Percentiles rank a stretch among this genome's conserved stretches.
These are phyloP conservation scores for Porcisia deanei DNA, from an alignment of 208 protist species.

Conservation along the genomic window DNA sequence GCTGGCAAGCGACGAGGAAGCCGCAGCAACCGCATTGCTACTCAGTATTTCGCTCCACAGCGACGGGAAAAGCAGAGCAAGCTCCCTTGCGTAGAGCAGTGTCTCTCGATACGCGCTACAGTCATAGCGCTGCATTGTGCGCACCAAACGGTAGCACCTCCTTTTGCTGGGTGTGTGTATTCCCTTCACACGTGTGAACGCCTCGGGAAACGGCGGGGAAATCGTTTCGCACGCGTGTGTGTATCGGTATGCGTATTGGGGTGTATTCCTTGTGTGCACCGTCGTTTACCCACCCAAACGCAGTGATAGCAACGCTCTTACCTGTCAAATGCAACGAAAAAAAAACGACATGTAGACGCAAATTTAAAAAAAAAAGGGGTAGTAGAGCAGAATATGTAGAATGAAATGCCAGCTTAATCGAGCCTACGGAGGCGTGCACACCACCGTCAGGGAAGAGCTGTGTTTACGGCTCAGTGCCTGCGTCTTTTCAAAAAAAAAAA, in stretches of 20 bases:
- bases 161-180: neutral
- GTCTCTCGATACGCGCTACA: conserved; percentile 16
- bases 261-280: neutral
- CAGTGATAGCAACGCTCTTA: neutral
- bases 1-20: neutral
- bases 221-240: neutral
- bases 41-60: neutral
- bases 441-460: neutral
- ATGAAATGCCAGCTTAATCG: neutral
- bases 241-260: neutral
- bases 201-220: neutral
- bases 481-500: neutral
- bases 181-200: neutral
- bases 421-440: neutral
- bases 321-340: neutral
- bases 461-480: neutral
- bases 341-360: neutral
- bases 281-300: neutral
- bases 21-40: neutral
- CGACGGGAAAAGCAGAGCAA: conserved; percentile 5
- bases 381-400: neutral
- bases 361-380: neutral
- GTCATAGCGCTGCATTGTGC: neutral
- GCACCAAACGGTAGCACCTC: neutral
- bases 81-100: conserved; percentile 7